These are phyloP conservation scores for Huntiella bhutanensis DNA, from an alignment of 2,329 filamentous ascomycete genomes.

Conservation along the genomic window DNA sequence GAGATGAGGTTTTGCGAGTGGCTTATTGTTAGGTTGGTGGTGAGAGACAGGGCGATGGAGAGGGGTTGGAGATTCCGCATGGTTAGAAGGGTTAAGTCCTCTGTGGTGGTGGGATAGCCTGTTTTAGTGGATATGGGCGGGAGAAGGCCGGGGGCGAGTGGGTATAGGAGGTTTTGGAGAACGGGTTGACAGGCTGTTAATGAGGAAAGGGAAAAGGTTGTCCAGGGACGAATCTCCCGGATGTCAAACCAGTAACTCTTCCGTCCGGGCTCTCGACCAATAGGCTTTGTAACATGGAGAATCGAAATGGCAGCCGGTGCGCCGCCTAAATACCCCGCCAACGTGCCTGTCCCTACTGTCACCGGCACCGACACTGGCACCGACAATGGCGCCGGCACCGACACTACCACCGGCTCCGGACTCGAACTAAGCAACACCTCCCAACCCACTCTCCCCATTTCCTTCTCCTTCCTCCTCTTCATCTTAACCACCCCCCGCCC, in stretches of 20 bases:
- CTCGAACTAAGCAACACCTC: too few species aligned
- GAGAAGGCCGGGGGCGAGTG: constrained; percentile 54
- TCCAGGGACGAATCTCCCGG: constrained; percentile 71
- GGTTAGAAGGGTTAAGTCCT: constrained; percentile 20
- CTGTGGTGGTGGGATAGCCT: constrained; percentile 60
- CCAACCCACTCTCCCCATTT: too few species aligned
- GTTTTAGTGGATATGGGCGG: constrained; percentile 41
- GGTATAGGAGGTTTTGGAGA: constrained; percentile 46
- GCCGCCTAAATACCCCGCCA: too few species aligned
- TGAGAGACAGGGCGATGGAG: constrained; percentile 58
- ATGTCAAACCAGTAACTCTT: constrained; percentile 95
- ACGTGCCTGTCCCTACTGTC: too few species aligned
- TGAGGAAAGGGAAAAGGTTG: constrained; percentile 40
- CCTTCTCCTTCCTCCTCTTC: too few species aligned
- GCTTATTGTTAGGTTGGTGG: constrained; percentile 37
- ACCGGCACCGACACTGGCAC: too few species aligned
- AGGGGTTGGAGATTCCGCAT: constrained; percentile 16
- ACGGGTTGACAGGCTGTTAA: too few species aligned
- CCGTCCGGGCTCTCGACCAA: constrained; percentile 41
- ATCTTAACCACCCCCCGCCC: too few species aligned
- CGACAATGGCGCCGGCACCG: too few species aligned
- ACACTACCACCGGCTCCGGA: too few species aligned
- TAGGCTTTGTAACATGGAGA: not conserved
- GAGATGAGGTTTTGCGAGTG: constrained; percentile 21
- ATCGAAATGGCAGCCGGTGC: too few species aligned